Evolutionary conservation across 345 rosid genomes (phyloP), one percentile per base, ranked within the genome.

Genomic region (Pugionium cornutum): DNA sequence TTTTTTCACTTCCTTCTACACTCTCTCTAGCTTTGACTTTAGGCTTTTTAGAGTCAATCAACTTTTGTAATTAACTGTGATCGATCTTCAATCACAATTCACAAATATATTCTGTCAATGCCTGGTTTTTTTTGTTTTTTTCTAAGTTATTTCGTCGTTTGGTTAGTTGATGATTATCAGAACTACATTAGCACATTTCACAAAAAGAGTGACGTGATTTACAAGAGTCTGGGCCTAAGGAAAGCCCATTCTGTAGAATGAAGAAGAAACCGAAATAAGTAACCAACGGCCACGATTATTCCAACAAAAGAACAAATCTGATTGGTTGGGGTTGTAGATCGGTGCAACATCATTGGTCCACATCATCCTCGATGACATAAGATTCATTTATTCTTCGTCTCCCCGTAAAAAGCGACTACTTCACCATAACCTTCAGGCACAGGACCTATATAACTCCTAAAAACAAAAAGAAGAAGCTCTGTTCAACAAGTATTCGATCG

Each of bases 271-370:
- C 46, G 42, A 25, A 42, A 6, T 3, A 42, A 4, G 34, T 1
- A 62, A 58, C 18, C 36, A 65, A 65, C 66, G 66, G 70, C 54
- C 65, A 57, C 45, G 71, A 65, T 50, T 11, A 36, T 40, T 66
- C 71, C 65, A 57, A 65, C 76, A 65, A 31, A 57, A 65, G 61
- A 40, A 28, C 52, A 27, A 30, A 45, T 65, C 35, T 50, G 34
- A 65, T 72, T 72, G 76, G 76, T 9, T 39, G 44, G 4, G 1
- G 18, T 18, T 1, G 9, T 49, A 54, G 53, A 72, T 51, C 64
- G 33, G n/a, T 27, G 59, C 0, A 8, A 32, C 6, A 4, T 65
- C 9, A 72, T 72, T 72, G 76, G 76, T 72, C 66, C 76, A 72
- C 66, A 66, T 72, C 47, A 51, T 58, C 28, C 0, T 2, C 11